Conservation (phyloP, 2,329 filamentous ascomycete species). For the Colletotrichum tropicale region DNA sequence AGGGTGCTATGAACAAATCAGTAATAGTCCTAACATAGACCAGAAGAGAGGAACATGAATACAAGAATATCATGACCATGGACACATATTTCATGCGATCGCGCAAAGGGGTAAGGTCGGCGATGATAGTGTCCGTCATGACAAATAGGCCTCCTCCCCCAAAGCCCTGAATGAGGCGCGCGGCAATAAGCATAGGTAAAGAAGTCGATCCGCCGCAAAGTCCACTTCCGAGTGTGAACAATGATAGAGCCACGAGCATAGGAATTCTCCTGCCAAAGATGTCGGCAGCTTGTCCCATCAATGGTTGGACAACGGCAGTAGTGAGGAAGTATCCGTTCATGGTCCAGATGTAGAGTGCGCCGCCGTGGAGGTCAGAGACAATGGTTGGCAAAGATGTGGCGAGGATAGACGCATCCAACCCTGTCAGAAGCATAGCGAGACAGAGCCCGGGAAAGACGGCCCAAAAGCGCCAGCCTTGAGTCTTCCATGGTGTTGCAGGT, state of each 20-base stretch:
- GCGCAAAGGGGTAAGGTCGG: slow-evolving; percentile 52
- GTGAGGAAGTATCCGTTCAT: slow-evolving; percentile 28
- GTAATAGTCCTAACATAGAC: slow-evolving; percentile 38
- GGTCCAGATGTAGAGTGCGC: slow-evolving; percentile 29
- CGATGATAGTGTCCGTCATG: slow-evolving; percentile 49
- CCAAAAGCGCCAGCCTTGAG: neutral
- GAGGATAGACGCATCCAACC: neutral
- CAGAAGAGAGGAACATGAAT: neutral
- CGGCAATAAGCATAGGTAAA: slow-evolving; percentile 45
- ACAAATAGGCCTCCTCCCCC: slow-evolving; percentile 46
- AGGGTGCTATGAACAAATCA: slow-evolving; percentile 35
- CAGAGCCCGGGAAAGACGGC: neutral
- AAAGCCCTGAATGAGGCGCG: slow-evolving; percentile 45
- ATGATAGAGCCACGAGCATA: slow-evolving; percentile 38
- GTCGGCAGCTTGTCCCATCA: slow-evolving; percentile 50
- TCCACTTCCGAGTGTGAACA: slow-evolving; percentile 52
- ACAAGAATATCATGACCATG: neutral
- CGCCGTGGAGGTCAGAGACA: slow-evolving; percentile 17
- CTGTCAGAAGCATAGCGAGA: neutral
- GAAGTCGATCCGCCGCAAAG: slow-evolving; percentile 45
- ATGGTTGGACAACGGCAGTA: slow-evolving; percentile 43
- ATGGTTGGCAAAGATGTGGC: neutral
- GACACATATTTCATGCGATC: slow-evolving; percentile 36
- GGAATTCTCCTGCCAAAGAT: slow-evolving; percentile 50
- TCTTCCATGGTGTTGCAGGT: neutral